Conservation (phyloP, 306 rosid genomes). For the Sesbania bispinosa region DNA sequence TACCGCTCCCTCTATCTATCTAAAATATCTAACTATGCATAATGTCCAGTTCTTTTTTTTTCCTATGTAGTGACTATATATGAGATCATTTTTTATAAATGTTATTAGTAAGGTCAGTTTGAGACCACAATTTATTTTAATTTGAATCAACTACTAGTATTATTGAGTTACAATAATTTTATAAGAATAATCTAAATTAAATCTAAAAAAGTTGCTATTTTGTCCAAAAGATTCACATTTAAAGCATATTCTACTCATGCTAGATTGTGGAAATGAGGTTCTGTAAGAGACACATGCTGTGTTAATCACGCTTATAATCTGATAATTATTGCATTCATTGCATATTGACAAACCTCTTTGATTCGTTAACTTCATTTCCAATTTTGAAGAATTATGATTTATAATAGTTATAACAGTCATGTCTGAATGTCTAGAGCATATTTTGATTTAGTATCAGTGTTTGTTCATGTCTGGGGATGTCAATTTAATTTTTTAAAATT, state of each 20-base stretch:
- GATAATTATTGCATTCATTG: conserved; percentile 5
- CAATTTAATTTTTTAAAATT: background rate
- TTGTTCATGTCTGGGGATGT: background rate
- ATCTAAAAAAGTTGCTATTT: background rate
- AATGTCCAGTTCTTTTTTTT: too few species aligned
- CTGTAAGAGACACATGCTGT: background rate
- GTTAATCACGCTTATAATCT: background rate
- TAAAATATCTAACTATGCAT: background rate
- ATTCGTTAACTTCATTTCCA: background rate
- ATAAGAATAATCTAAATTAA: too few species aligned
- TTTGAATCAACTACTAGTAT: too few species aligned
- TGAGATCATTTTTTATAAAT: too few species aligned
- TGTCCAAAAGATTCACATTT: too few species aligned
- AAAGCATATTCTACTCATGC: background rate
- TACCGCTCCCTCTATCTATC: background rate
- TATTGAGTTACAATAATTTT: too few species aligned
- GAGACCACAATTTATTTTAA: too few species aligned
- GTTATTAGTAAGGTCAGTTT: too few species aligned
- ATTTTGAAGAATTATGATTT: background rate
- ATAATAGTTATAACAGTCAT: background rate
- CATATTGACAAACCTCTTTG: background rate
- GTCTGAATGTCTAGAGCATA: background rate
- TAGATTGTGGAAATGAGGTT: background rate
- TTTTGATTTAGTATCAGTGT: background rate
- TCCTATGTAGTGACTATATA: too few species aligned